A percentile compares a stretch with the other conserved stretches of the same genome.
Conservation (phyloP, 257 asterid species). For the Rehmannia glutinosa region DNA sequence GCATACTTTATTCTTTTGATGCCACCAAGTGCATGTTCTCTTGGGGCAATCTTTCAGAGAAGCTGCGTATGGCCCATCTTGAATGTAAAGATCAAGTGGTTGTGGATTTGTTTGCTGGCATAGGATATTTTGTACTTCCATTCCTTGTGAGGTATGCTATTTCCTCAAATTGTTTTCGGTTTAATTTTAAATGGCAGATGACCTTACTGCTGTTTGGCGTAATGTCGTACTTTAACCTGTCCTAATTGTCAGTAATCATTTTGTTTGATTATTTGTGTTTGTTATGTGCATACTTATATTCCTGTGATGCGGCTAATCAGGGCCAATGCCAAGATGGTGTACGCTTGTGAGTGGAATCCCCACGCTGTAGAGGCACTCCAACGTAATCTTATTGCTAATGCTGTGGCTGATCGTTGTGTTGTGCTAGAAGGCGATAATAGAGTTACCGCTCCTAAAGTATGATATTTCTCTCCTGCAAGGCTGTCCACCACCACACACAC, state of each 20-base stretch:
- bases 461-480: slow-evolving; percentile 15
- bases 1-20: slow-evolving; percentile 82
- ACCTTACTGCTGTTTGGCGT: too few species aligned
- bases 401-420: slow-evolving; percentile 76
- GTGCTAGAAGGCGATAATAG: slow-evolving; percentile 92
- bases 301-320: slow-evolving; percentile 31
- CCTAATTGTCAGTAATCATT: background rate
- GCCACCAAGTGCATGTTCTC: slow-evolving; percentile 96
- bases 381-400: slow-evolving; percentile 62
- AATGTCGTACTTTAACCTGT: too few species aligned
- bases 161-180: background rate
- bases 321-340: slow-evolving; percentile 77
- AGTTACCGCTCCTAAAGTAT: slow-evolving; percentile 78
- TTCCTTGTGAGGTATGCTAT: slow-evolving; percentile 69
- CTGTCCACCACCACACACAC: too few species aligned
- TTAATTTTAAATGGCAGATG: background rate
- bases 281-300: background rate
- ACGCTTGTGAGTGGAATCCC: slow-evolving; percentile 98
- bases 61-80: slow-evolving; percentile 73
- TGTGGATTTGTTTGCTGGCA: slow-evolving; percentile 93
- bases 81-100: slow-evolving; percentile 80
- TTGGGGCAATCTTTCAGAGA: slow-evolving; percentile 98
- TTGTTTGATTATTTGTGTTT: slow-evolving; percentile 3
- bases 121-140: slow-evolving; percentile 95
- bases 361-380: slow-evolving; percentile 84